Conservation (phyloP, 2,329 filamentous ascomycete species). For the Colletotrichum liriopes region DNA sequence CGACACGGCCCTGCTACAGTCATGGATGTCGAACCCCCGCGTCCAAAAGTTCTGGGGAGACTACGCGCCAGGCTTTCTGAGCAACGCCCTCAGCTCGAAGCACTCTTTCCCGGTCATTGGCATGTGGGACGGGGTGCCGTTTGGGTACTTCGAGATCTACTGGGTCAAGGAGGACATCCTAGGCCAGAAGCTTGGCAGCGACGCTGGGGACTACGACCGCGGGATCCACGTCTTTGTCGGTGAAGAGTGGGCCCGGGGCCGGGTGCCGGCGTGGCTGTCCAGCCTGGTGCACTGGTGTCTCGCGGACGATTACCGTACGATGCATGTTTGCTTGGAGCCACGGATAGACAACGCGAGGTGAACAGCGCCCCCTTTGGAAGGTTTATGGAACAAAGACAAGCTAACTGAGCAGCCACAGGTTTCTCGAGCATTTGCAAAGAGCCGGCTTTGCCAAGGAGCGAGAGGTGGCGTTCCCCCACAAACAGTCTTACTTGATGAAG, state of each 20-base stretch:
- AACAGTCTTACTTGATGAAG: constrained; percentile 90
- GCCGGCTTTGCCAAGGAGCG: constrained; percentile 89
- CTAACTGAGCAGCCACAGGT: constrained; percentile 46
- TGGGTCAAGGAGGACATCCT: constrained; percentile 96
- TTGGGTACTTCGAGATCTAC: constrained; percentile 98
- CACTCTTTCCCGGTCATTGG: constrained; percentile 94
- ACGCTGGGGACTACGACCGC: constrained; percentile 85
- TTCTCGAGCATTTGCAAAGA: constrained; percentile 75
- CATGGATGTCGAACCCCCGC: constrained; percentile 90
- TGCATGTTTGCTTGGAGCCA: constrained; percentile 88
- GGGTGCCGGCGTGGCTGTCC: constrained; percentile 86
- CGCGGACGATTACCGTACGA: constrained; percentile 83
- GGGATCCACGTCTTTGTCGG: constrained; percentile 92
- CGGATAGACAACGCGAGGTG: constrained; percentile 92
- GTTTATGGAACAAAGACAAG: background rate
- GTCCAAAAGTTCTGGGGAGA: constrained; percentile 89
- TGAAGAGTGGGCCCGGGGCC: constrained; percentile 90
- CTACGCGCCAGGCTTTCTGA: constrained; percentile 77
- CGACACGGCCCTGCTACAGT: constrained; percentile 77
- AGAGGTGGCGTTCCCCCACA: constrained; percentile 91
- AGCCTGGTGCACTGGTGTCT: constrained; percentile 91
- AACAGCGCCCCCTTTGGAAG: constrained; percentile 49
- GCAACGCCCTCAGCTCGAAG: constrained; percentile 72
- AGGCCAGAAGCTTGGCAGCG: constrained; percentile 76
- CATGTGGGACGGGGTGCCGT: constrained; percentile 94